Conservation (phyloP, 805 yeast genomes). For the Sungouiella thailandica region DNA sequence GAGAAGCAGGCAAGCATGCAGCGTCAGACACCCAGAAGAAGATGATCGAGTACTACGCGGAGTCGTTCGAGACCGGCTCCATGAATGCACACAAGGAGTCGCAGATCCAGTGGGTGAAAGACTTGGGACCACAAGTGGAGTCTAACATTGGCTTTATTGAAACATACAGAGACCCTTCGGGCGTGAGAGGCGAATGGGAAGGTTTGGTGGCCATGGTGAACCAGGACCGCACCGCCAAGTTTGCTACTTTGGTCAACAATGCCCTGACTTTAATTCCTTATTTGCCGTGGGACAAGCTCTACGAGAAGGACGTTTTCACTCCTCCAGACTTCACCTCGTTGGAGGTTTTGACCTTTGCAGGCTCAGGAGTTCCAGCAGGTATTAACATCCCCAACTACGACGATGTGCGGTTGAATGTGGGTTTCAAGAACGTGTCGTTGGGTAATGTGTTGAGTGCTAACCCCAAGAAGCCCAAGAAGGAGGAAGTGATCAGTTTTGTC, state of each 20-base stretch:
- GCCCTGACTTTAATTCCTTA: constrained; percentile 61
- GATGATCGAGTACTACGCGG: constrained; percentile 62
- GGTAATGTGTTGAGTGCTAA: constrained; percentile 78
- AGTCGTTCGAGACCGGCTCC: constrained; percentile 74
- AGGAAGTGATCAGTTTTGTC: constrained; percentile 66
- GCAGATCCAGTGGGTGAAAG: constrained; percentile 85
- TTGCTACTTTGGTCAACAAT: constrained; percentile 59
- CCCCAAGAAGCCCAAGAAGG: constrained; percentile 58
- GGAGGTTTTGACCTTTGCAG: constrained; percentile 85
- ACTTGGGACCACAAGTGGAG: constrained; percentile 63
- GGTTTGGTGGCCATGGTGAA: constrained; percentile 87
- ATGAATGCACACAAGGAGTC: constrained; percentile 82
- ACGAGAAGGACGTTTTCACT: constrained; percentile 79
- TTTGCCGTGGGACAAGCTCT: constrained; percentile 74
- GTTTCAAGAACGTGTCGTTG: constrained; percentile 84
- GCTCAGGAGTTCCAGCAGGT: constrained; percentile 90
- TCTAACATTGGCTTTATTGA: constrained; percentile 89
- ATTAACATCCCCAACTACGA: constrained; percentile 91
- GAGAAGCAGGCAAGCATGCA: constrained; percentile 53
- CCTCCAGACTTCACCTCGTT: constrained; percentile 92
- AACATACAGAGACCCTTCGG: constrained; percentile 89
- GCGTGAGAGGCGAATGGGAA: constrained; percentile 93
- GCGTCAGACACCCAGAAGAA: constrained; percentile 69
- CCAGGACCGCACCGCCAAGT: constrained; percentile 78
- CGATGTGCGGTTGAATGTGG: constrained; percentile 76